These are phyloP conservation scores for Nemania serpens DNA, from an alignment of 2,329 filamentous ascomycete species.

Conservation along the genomic window DNA sequence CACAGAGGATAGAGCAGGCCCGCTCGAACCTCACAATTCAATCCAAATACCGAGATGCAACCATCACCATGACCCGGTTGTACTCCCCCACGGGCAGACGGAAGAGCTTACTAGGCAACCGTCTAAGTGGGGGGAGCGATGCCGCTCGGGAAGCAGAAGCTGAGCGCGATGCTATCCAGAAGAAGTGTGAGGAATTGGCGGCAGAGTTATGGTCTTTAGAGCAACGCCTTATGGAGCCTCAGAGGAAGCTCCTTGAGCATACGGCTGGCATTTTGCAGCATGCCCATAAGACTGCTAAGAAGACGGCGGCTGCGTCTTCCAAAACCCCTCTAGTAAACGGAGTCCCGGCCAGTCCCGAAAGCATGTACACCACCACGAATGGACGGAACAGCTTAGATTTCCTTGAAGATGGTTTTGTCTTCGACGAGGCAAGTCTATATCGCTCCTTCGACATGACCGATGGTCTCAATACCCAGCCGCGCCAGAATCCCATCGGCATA, in stretches of 20 bases:
- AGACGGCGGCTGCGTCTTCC: slow-evolving; percentile 51
- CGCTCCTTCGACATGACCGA: slow-evolving; percentile 69
- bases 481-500: slow-evolving; percentile 57
- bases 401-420: slow-evolving; percentile 62
- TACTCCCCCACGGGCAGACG: slow-evolving; percentile 65
- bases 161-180: slow-evolving; percentile 74
- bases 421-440: slow-evolving; percentile 80
- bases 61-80: slow-evolving; percentile 81
- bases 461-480: slow-evolving; percentile 42
- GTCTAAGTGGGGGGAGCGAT: slow-evolving; percentile 52
- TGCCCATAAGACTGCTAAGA: slow-evolving; percentile 79
- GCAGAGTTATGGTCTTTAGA: slow-evolving; percentile 80
- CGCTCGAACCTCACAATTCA: slow-evolving; percentile 85
- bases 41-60: slow-evolving; percentile 92
- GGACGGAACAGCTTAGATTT: slow-evolving; percentile 63
- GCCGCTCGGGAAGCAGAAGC: slow-evolving; percentile 68
- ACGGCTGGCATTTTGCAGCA: slow-evolving; percentile 91
- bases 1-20: slow-evolving; percentile 78
- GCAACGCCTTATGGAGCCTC: slow-evolving; percentile 73
- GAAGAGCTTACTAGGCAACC: slow-evolving; percentile 56
- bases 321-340: slow-evolving; percentile 53
- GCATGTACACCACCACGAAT: slow-evolving; percentile 71
- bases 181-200: slow-evolving; percentile 84
- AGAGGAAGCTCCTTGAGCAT: slow-evolving; percentile 80
- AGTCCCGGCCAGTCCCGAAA: slow-evolving; percentile 76